A percentile compares a stretch with the other conserved stretches of the same genome.
phyloP scores from a whole-genome alignment of 192 early-diverging fungal genomes.

The Spinellus fusiger region DNA sequence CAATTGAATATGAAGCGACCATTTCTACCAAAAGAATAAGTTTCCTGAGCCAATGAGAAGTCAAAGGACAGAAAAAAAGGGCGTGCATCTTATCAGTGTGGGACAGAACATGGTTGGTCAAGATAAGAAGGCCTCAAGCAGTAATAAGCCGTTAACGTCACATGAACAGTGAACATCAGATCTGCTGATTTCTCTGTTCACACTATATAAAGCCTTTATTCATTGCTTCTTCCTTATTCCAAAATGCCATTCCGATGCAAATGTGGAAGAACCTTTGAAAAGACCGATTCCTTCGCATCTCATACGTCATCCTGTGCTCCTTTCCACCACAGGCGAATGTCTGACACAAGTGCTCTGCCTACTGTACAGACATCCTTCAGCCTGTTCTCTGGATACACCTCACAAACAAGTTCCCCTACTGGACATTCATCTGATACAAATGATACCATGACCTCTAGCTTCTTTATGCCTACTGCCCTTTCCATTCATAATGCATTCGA shows the following conservation, averaged over 20 bases:
- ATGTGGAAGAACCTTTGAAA: constrained; percentile 40
- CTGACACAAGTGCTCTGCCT: constrained; percentile 15
- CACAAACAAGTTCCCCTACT: constrained; percentile 8
- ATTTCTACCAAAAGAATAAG: constrained; percentile 19
- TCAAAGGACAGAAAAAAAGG: background rate
- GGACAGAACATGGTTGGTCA: background rate
- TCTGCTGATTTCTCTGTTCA: background rate
- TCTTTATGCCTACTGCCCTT: constrained; percentile 29
- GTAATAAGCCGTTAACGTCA: background rate
- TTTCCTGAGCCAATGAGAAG: background rate
- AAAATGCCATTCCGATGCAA: constrained; percentile 39
- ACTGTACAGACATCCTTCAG: constrained; percentile 2
- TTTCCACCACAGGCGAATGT: constrained; percentile 28
- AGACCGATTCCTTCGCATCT: constrained; percentile 31
- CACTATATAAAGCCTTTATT: background rate
- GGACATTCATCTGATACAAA: constrained; percentile 5
- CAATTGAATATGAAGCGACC: constrained; percentile 29
- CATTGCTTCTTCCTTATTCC: constrained; percentile 1
- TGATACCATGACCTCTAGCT: constrained; percentile 4
- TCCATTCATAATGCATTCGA: constrained; percentile 33
- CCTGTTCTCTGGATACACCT: background rate
- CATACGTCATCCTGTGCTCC: constrained; percentile 33
- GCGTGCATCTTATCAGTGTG: background rate
- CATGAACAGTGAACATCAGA: background rate
- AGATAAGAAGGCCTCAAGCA: background rate